These are phyloP conservation scores for Nemania bipapillata DNA, from an alignment of 2,329 filamentous ascomycete species.

Conservation along the genomic window DNA sequence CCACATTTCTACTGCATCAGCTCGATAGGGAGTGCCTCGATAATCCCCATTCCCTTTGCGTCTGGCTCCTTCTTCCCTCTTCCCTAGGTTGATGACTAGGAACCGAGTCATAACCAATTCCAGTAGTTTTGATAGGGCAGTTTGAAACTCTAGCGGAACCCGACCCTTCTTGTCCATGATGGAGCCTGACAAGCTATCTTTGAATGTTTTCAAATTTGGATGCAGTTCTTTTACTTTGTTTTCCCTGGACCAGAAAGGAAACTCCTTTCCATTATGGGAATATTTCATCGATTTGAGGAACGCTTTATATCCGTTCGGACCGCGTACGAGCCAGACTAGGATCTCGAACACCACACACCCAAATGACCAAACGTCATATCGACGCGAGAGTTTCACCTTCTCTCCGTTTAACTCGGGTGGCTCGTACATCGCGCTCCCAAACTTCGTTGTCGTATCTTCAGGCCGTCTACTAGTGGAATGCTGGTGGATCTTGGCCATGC, in stretches of 20 bases:
- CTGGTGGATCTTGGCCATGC: not conserved
- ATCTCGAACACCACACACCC: slow-evolving; percentile 14
- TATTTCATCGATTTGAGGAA: not conserved
- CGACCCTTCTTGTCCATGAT: too few relatives aligned
- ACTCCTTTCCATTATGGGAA: not conserved
- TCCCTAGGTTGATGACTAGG: not conserved
- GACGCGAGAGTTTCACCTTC: slow-evolving; percentile 1
- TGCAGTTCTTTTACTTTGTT: not conserved
- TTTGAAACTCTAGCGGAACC: not conserved
- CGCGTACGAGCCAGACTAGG: not conserved
- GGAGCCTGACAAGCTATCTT: too few relatives aligned
- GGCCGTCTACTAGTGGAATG: not conserved
- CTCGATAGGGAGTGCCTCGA: not conserved
- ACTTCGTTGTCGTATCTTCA: not conserved
- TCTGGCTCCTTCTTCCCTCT: not conserved
- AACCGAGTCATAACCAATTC: not conserved
- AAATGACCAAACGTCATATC: slow-evolving; percentile 19
- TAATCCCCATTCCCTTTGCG: too few relatives aligned
- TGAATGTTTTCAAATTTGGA: not conserved
- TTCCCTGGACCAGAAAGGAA: too few relatives aligned
- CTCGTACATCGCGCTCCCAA: not conserved
- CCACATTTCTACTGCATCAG: not conserved
- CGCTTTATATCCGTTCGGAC: not conserved
- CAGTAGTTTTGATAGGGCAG: not conserved
- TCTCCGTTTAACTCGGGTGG: not conserved